A percentile compares a stretch with the other conserved stretches of the same genome.
phyloP scores from a whole-genome alignment of 2,329 filamentous ascomycete genomes.

The Iodosphaeria phyllophila region DNA sequence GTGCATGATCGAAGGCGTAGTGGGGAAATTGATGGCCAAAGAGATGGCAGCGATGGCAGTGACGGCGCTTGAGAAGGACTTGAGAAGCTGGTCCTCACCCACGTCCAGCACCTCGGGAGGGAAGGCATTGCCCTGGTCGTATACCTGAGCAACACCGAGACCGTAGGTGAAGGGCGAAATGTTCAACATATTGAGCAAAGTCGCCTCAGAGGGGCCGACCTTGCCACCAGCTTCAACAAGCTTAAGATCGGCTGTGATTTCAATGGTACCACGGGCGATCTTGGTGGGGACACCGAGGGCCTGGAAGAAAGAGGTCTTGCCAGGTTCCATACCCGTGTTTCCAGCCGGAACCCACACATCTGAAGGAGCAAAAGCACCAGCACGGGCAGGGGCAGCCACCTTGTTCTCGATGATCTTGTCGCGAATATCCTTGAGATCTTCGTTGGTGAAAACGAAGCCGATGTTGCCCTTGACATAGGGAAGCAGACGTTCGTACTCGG shows the following conservation, averaged over 20 bases:
- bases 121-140: constrained; percentile 95
- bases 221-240: constrained; percentile 83
- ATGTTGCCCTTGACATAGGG: constrained; percentile 95
- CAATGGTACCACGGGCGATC: constrained; percentile 99
- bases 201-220: constrained; percentile 97
- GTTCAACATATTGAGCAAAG: constrained; percentile 98
- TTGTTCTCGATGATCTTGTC: constrained; percentile 93
- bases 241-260: constrained; percentile 97
- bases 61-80: constrained; percentile 64
- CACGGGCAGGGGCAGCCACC: constrained; percentile 93
- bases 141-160: constrained; percentile 91
- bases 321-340: constrained; percentile 99
- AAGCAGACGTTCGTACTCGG: constrained; percentile 96
- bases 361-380: constrained; percentile 80
- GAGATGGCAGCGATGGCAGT: constrained; percentile 78
- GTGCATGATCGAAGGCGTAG: constrained; percentile 90
- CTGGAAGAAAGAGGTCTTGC: constrained; percentile 99
- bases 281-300: constrained; percentile 99
- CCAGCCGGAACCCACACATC: constrained; percentile 94
- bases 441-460: constrained; percentile 99
- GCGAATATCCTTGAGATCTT: constrained; percentile 77
- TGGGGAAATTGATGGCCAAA: constrained; percentile 86
- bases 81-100: constrained; percentile 82
- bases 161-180: constrained; percentile 99
- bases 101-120: constrained; percentile 74